Evolutionary conservation across 2,329 filamentous ascomycete species (phyloP), one percentile per base, ranked within the genome.

Genomic region (Talaromyces albobiverticillius): DNA sequence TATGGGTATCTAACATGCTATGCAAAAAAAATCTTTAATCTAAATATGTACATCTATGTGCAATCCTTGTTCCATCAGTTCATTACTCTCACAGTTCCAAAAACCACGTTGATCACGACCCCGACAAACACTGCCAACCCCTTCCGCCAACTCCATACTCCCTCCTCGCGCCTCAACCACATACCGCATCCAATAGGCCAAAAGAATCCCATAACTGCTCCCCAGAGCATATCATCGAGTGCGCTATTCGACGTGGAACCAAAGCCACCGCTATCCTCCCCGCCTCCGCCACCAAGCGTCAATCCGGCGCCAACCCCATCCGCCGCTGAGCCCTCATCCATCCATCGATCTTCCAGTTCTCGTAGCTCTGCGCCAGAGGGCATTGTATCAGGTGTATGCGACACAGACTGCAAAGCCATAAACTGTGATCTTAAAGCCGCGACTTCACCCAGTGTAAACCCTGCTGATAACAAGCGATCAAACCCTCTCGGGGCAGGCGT

Each of bases 151-250:
- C 86, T 88, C 84, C 91, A 95, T 56, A 97, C 85, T 1, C 89
- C 91, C 55, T 94, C 89, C 70, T 96, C 90, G 56, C 92, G 80
- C 60, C 93, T 81, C 47, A 95, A 76, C 90, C 92, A 96, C 50
- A 87, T 85, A 54, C 93, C 76, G 64, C 89, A 91, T 0, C 90
- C 93, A 9, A 97, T 72, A 3, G 94, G 94, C 84, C 93, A 97
- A 69, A 99, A 88, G 77, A 97, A 99, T 0, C 94, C 94, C 64
- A 94, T 89, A 56, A 95, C 76, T 70, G 94, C 90, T 4, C 92
- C 94, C 73, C 87, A 89, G 55, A 97, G 79, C 76, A 96, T 83
- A 64, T 95, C 87, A 65, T 97, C 93, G 42, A 96, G 76, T 10
- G 88, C 81, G 0, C 82, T 85, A 45, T 62, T 59, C 48, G 66